Evolutionary conservation across 148 eudicot species (phyloP).

Genomic region (Cornus suecica): DNA sequence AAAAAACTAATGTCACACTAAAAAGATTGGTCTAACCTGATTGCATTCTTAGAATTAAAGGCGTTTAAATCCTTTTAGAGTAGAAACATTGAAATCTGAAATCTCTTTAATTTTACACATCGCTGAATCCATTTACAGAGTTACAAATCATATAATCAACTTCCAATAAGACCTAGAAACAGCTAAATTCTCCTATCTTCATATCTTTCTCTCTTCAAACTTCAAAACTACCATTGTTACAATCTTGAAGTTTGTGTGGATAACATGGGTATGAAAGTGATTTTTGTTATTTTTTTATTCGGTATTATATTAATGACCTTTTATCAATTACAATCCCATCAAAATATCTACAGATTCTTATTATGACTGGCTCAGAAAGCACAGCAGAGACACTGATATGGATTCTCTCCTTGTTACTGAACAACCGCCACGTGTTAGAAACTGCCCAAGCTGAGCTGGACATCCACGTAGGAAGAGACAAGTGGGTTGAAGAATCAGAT

Average conservation of each 20-base stretch:
- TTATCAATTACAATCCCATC: neutral
- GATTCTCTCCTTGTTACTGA: conserved; percentile 37
- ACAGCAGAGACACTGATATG: conserved; percentile 27
- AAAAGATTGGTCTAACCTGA: no score
- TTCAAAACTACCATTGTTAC: neutral
- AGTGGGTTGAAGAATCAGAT: conserved; percentile 43
- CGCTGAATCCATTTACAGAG: neutral
- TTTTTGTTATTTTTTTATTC: no score
- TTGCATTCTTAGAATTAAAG: no score
- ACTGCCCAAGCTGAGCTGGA: conserved; percentile 34
- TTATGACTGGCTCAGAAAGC: conserved; percentile 33
- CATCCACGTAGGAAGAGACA: conserved; percentile 24
- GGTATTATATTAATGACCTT: no score
- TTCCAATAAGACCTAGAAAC: neutral
- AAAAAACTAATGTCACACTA: no score
- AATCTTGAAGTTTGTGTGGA: no score
- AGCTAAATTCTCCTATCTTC: neutral
- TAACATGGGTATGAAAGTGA: no score
- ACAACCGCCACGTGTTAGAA: conserved; percentile 23
- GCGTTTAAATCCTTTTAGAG: neutral
- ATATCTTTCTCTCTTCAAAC: neutral
- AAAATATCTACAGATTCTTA: conserved; percentile 19
- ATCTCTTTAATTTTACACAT: neutral
- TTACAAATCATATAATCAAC: neutral
- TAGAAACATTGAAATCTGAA: neutral